A percentile compares a stretch with the other conserved stretches of the same genome.
phyloP scores from a whole-genome alignment of 2,329 filamentous ascomycete genomes.

The Pyrenophora tritici-repentis region DNA sequence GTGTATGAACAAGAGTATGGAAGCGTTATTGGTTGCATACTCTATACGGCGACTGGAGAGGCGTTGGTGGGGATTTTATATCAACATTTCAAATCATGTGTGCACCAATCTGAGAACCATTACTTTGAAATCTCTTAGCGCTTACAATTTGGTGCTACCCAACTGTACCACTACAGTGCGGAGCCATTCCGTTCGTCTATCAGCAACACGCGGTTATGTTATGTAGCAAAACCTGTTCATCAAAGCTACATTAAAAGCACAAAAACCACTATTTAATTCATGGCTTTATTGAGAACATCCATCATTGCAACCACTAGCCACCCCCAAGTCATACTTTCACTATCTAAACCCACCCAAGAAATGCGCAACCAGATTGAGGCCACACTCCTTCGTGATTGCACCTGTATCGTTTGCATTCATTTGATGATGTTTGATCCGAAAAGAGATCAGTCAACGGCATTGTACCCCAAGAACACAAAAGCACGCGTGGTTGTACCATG shows the following conservation, averaged over 20 bases:
- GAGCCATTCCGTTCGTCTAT: not conserved
- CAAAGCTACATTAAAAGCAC: too few relatives aligned
- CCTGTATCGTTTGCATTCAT: too few relatives aligned
- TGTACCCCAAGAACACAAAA: too few relatives aligned
- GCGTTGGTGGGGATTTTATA: conserved; percentile 30
- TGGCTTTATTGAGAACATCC: not conserved
- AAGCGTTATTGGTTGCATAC: conserved; percentile 22
- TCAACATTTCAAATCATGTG: conserved; percentile 4
- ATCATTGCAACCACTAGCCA: not conserved
- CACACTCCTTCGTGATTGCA: too few relatives aligned
- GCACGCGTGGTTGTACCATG: not conserved
- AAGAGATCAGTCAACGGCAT: too few relatives aligned
- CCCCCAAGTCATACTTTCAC: not conserved
- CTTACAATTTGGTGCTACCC: too few relatives aligned
- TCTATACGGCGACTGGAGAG: conserved; percentile 21
- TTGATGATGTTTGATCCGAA: too few relatives aligned
- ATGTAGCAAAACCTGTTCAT: not conserved
- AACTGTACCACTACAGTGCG: not conserved
- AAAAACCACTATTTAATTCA: not conserved
- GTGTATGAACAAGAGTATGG: conserved; percentile 27
- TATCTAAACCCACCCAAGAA: too few relatives aligned
- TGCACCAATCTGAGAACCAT: not conserved
- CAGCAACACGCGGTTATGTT: too few relatives aligned
- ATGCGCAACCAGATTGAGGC: too few relatives aligned
- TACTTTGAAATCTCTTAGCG: too few relatives aligned